Conservation (phyloP, 805 yeast species). For the Lipomyces spencermartinsiae region DNA sequence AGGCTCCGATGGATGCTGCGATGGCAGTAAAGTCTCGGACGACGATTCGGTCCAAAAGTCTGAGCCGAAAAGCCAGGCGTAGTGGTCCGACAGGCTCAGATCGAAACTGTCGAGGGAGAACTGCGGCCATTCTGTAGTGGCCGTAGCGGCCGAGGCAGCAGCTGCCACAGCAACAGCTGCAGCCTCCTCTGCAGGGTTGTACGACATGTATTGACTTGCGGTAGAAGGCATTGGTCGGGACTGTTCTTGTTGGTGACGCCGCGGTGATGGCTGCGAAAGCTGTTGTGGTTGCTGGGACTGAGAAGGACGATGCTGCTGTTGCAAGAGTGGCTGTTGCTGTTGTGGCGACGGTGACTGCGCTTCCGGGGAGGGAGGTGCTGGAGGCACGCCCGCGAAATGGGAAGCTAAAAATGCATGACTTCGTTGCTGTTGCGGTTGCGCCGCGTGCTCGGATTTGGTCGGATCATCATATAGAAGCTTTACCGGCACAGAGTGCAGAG, state of each 20-base stretch:
- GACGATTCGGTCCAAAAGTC: slow-evolving; percentile 38
- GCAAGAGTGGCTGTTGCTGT: neutral
- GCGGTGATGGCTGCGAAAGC: slow-evolving; percentile 8
- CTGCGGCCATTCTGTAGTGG: slow-evolving; percentile 22
- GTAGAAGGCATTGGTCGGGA: neutral
- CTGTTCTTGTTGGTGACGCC: neutral
- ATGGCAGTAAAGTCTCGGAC: slow-evolving; percentile 15
- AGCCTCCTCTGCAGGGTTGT: neutral
- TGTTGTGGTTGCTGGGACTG: slow-evolving; percentile 7
- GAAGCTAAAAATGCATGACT: neutral
- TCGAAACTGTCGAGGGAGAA: slow-evolving; percentile 38
- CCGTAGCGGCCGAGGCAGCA: neutral
- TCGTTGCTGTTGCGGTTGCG: neutral
- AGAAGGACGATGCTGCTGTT: slow-evolving; percentile 1
- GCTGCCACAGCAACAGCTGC: neutral
- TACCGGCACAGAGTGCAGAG: slow-evolving; percentile 17
- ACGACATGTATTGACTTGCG: neutral
- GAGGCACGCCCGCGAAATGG: slow-evolving; percentile 5
- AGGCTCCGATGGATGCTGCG: neutral
- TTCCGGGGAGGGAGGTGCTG: neutral
- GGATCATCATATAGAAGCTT: slow-evolving; percentile 18
- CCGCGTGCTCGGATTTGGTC: neutral
- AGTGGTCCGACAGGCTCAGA: slow-evolving; percentile 40
- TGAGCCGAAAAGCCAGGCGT: slow-evolving; percentile 43
- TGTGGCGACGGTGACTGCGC: neutral